Conservation (phyloP, 179 eudicot genomes). For the Actinidia arguta region DNA sequence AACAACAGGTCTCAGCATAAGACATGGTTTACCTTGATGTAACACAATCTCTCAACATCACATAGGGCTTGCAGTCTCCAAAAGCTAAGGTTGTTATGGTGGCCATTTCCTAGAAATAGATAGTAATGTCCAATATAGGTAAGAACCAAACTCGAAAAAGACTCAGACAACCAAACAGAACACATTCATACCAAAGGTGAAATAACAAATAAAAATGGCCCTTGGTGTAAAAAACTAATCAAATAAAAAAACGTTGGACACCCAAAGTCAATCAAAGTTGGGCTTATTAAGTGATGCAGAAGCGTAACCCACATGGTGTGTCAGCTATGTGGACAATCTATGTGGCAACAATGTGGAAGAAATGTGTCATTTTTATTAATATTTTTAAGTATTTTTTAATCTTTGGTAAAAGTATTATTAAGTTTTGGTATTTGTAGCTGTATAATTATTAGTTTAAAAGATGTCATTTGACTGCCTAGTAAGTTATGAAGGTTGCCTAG, state of each 20-base stretch:
- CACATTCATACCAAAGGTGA: not conserved
- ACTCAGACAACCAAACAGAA: not conserved
- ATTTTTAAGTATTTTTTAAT: no score
- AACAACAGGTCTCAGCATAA: slow-evolving; percentile 9
- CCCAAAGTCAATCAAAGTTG: slow-evolving; percentile 91
- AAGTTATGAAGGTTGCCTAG: no score
- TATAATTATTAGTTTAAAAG: no score
- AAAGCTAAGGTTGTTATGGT: slow-evolving; percentile 69
- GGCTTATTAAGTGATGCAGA: no score
- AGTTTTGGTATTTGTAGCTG: no score
- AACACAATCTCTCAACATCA: slow-evolving; percentile 92
- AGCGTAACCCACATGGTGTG: no score
- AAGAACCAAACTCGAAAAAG: not conserved
- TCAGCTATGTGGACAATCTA: no score
- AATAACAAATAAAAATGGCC: not conserved
- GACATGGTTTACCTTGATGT: slow-evolving; percentile 78
- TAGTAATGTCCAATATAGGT: slow-evolving; percentile 9
- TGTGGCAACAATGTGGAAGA: no score
- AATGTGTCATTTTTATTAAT: no score
- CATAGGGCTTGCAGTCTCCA: slow-evolving; percentile 99
- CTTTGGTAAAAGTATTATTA: no score
- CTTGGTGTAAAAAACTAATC: not conserved
- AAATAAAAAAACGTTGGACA: slow-evolving; percentile 65
- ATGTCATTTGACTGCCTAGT: no score
- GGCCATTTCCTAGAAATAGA: slow-evolving; percentile 61